A percentile compares a stretch with the other conserved stretches of the same genome.
These are phyloP conservation scores for Fusarium pilosicola DNA, from an alignment of 2,329 filamentous ascomycete species.

Conservation along the genomic window DNA sequence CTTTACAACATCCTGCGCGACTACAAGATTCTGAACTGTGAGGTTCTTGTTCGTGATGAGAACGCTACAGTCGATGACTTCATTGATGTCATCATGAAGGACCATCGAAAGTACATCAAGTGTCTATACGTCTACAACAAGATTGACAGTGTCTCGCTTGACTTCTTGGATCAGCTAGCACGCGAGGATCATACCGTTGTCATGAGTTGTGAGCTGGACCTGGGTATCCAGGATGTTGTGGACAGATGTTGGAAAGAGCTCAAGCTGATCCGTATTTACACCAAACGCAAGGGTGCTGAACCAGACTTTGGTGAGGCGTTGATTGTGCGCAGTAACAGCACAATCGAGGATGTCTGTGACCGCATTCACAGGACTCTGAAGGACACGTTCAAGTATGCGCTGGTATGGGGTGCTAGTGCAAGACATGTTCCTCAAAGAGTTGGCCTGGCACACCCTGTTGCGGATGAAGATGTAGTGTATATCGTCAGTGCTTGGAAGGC, in stretches of 20 bases:
- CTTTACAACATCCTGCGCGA: conserved; percentile 96
- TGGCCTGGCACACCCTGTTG: conserved; percentile 82
- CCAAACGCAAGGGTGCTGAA: conserved; percentile 92
- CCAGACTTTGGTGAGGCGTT: conserved; percentile 91
- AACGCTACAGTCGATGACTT: conserved; percentile 96
- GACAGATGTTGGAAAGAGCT: conserved; percentile 96
- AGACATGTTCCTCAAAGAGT: conserved; percentile 94
- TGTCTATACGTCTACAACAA: conserved; percentile 99
- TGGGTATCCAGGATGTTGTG: conserved; percentile 92
- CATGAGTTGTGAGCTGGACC: conserved; percentile 96
- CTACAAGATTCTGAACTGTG: conserved; percentile 98
- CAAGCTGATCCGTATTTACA: conserved; percentile 90
- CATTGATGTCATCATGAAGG: conserved; percentile 99
- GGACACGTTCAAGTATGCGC: conserved; percentile 98
- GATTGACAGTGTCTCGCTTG: conserved; percentile 92
- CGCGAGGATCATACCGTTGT: conserved; percentile 94
- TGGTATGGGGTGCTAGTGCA: conserved; percentile 97
- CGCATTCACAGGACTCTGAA: conserved; percentile 92
- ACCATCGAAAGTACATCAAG: conserved; percentile 96
- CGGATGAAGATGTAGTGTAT: conserved; percentile 75
- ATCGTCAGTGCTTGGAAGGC: conserved; percentile 73
- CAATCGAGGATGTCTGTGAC: conserved; percentile 97
- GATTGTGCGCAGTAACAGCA: conserved; percentile 88
- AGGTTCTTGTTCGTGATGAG: conserved; percentile 94
- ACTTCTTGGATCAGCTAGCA: conserved; percentile 91